Evolutionary conservation across 805 yeast species (phyloP), one percentile per base, ranked within the genome.

Genomic region (Lachancea quebecensis): DNA sequence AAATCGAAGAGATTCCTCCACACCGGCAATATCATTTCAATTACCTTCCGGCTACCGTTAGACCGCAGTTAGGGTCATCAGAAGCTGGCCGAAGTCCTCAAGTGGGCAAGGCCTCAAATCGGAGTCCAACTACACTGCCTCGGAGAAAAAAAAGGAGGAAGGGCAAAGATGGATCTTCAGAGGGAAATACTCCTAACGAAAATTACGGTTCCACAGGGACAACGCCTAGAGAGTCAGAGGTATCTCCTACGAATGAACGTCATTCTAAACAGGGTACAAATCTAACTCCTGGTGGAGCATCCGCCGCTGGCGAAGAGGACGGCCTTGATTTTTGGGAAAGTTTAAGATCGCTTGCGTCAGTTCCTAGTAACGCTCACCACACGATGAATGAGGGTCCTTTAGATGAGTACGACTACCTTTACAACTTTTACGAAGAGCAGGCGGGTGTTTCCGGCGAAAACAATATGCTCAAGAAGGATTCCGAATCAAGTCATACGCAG

Each of bases 271-370:
- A 35, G 10, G 37, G 31, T 15, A 12, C 49, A 29, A 11, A 36
- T 30, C 27, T 35, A 25, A 29, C 44, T 21, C 28, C 50, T 35
- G 40, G 42, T 31, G 33, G 47, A 11, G 41, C 38, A 10, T 39
- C 47, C 17, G 72, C 32, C 81, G 18, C 32, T 14, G 38, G 35
- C 10, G 62, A 72, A 4, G 86, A 79, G 35, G 87, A 79, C 47
- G 87, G 77, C 17, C 53, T 76, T 30, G 88, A 81, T 58, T 82
- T 81, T 57, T 82, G 86, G 84, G 89, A 82, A 50, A 77, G 79
- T 2, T 71, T 82, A 74, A 69, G 82, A 40, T 71, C 79, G 14
- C 57, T 81, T 17, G 76, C 81, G 1, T 74, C 73, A 37, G 58
- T 41, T 21, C 51, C 57, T 9, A 16, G 18, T 11, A 37, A 29